These are phyloP conservation scores for Puccinia coronata DNA, from an alignment of 1,284 basidiomycete species.

Conservation along the genomic window DNA sequence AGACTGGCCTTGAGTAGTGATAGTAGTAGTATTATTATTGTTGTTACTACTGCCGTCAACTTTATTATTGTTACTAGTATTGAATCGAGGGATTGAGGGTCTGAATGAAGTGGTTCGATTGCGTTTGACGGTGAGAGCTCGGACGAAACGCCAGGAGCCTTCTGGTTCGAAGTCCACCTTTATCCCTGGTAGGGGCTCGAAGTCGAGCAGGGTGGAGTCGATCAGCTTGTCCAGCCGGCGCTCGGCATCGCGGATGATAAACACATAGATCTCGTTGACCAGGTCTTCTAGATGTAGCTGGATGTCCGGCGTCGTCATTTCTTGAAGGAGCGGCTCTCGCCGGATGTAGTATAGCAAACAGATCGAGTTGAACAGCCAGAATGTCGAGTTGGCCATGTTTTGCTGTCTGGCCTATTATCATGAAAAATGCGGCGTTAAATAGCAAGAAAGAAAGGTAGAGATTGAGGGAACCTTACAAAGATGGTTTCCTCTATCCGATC, in stretches of 20 bases:
- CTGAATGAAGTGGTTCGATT: constrained; percentile 58
- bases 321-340: constrained; percentile 64
- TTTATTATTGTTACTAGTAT: too few species aligned
- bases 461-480: constrained; percentile 68
- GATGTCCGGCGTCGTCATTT: constrained; percentile 43
- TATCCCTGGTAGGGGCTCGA: constrained; percentile 73
- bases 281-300: constrained; percentile 69
- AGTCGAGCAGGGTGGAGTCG: constrained; percentile 80
- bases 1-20: background rate
- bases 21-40: too few species aligned
- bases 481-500: constrained; percentile 88
- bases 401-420: constrained; percentile 70
- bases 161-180: constrained; percentile 92
- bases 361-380: constrained; percentile 92
- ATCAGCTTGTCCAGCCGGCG: constrained; percentile 81
- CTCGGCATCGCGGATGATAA: constrained; percentile 90
- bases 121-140: constrained; percentile 67
- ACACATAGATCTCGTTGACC: constrained; percentile 92
- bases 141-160: constrained; percentile 75
- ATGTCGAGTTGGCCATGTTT: constrained; percentile 80
- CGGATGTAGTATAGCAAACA: constrained; percentile 85
- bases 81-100: constrained; percentile 52
- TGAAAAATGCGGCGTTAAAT: constrained; percentile 35
- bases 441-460: constrained; percentile 16
- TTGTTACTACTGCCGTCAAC: background rate